Percentiles rank a stretch among this genome's conserved stretches.
phyloP scores from a whole-genome alignment of 1,139 yeast species.

The Pichia cactophila region DNA sequence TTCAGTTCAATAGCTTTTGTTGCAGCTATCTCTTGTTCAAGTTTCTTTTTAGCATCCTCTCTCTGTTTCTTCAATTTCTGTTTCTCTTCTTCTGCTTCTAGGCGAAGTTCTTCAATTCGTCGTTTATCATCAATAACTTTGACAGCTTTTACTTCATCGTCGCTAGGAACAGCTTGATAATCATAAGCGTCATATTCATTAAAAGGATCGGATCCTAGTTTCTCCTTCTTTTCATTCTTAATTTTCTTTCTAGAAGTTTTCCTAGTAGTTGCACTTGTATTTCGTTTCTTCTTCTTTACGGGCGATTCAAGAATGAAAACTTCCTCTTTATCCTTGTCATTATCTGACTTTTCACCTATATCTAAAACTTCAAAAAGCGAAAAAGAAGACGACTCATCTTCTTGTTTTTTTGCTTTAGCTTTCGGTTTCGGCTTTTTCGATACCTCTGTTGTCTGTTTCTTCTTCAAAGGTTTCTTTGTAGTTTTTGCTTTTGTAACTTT shows the following conservation, averaged over 20 bases:
- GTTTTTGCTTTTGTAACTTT: too few relatives aligned
- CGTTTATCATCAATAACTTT: not conserved
- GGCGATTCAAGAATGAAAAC: constrained; percentile 11
- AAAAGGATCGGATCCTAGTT: not conserved
- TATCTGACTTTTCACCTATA: constrained; percentile 1
- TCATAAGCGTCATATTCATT: not conserved
- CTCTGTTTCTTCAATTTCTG: not conserved
- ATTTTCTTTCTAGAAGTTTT: not conserved
- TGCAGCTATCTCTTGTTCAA: not conserved
- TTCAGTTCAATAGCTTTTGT: not conserved
- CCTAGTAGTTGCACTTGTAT: not conserved
- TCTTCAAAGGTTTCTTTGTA: not conserved
- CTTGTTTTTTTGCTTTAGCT: not conserved
- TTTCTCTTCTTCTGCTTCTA: not conserved
- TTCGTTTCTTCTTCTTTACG: constrained; percentile 4
- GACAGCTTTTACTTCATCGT: not conserved
- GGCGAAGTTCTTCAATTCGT: constrained; percentile 1
- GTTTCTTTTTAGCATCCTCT: not conserved
- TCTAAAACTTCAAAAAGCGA: constrained; percentile 10
- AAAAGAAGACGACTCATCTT: not conserved
- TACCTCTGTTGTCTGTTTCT: not conserved
- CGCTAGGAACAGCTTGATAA: not conserved
- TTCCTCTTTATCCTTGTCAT: constrained; percentile 1
- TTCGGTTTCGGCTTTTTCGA: not conserved
- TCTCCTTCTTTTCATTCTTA: not conserved